Conservation (phyloP, 2,329 filamentous ascomycete genomes). For the Tolypocladium pustulatum region DNA sequence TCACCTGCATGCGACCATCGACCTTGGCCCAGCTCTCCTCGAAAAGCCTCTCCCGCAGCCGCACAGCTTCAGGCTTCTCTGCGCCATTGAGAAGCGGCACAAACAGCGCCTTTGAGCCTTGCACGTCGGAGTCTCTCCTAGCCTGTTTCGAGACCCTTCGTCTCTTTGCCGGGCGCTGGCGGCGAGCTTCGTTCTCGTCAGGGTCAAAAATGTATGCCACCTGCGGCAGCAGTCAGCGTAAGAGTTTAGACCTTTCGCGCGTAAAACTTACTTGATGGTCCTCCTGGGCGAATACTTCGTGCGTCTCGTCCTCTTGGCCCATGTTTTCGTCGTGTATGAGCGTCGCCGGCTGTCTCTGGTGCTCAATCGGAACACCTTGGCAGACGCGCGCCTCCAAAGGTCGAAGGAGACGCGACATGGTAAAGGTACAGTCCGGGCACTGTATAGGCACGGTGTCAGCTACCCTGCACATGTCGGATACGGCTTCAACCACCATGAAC, state of each 20-base stretch:
- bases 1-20: conserved; percentile 48
- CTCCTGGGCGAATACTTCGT: conserved; percentile 22
- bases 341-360: not conserved
- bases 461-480: not conserved
- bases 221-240: not conserved
- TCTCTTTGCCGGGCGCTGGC: conserved; percentile 41
- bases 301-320: conserved; percentile 9
- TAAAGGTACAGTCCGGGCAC: not conserved
- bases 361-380: not conserved
- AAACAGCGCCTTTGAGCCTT: conserved; percentile 24
- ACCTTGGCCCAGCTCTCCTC: conserved; percentile 53
- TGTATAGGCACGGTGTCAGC: not conserved
- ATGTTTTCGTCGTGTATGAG: conserved; percentile 6
- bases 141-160: conserved; percentile 39
- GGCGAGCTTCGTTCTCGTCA: conserved; percentile 23
- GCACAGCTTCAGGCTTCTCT: conserved; percentile 38
- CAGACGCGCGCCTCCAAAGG: not conserved
- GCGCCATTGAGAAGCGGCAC: conserved; percentile 42
- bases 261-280: conserved; percentile 29
- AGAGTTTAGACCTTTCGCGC: not conserved
- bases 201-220: conserved; percentile 25
- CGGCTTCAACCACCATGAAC: not conserved
- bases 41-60: conserved; percentile 49
- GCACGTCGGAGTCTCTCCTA: conserved; percentile 2
- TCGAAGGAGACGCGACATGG: not conserved